Conservation (phyloP, 2,329 filamentous ascomycete species). For the Gaeumannomyces tritici region DNA sequence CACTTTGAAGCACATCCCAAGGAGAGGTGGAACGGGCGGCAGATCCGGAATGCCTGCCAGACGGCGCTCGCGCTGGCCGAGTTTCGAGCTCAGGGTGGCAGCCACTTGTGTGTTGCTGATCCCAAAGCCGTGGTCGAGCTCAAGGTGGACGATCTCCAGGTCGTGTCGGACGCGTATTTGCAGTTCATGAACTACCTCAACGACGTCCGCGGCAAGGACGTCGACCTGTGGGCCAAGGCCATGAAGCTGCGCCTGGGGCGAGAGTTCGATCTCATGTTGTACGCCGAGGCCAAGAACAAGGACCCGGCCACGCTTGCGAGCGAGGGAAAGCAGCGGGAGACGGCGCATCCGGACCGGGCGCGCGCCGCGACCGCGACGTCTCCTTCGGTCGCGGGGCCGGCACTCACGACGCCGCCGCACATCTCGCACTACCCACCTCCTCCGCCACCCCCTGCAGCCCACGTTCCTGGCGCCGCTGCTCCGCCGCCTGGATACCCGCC, state of each 20-base stretch:
- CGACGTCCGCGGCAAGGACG: constrained; percentile 3
- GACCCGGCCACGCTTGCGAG: too few species aligned
- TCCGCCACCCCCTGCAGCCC: too few species aligned
- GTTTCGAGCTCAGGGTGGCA: constrained; percentile 6
- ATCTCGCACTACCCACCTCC: too few species aligned
- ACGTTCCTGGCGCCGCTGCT: too few species aligned
- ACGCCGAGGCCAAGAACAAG: too few species aligned
- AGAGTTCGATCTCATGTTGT: not conserved
- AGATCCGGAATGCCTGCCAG: constrained; percentile 23
- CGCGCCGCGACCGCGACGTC: too few species aligned
- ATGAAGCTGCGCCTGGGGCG: not conserved
- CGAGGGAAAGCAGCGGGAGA: too few species aligned
- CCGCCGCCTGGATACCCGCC: too few species aligned
- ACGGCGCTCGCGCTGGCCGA: constrained; percentile 18
- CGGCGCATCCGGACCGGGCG: too few species aligned
- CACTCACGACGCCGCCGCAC: too few species aligned
- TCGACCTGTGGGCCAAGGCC: constrained; percentile 11
- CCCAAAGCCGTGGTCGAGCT: constrained; percentile 10
- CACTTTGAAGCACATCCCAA: constrained; percentile 9
- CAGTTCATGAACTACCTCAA: constrained; percentile 13
- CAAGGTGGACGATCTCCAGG: constrained; percentile 9
- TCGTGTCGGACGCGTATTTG: constrained; percentile 11
- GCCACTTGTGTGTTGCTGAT: not conserved
- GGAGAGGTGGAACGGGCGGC: constrained; percentile 21
- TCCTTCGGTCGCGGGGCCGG: too few species aligned